These are phyloP conservation scores for Carex scoparia DNA, from an alignment of 176 grass and related monocot genomes.

Conservation along the genomic window DNA sequence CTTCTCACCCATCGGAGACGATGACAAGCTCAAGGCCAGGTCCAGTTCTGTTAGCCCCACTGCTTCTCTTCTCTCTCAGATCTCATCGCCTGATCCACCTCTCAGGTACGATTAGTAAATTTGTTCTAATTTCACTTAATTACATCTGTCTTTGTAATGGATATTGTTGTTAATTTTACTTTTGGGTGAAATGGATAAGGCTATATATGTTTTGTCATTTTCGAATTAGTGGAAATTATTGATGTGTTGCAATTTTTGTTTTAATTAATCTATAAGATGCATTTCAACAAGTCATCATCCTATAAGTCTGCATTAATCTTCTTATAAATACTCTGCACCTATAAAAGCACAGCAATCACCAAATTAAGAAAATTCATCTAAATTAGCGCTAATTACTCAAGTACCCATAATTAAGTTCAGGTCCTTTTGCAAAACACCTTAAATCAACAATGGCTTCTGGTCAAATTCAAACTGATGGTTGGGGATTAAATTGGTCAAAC, in stretches of 20 bases:
- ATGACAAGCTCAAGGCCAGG: conserved; percentile 10
- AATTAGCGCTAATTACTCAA: not conserved
- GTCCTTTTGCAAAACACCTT: not conserved
- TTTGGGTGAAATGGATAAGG: conserved; percentile 7
- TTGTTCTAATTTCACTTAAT: not conserved
- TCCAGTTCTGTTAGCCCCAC: not conserved
- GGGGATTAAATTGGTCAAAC: not conserved
- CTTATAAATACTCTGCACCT: not conserved
- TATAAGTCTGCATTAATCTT: not conserved
- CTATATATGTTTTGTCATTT: not conserved
- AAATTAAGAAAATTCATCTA: not conserved
- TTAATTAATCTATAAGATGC: conserved; percentile 1
- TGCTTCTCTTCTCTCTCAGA: conserved; percentile 13
- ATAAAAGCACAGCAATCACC: not conserved
- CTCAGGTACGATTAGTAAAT: not conserved
- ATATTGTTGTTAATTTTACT: not conserved
- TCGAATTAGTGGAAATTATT: not conserved
- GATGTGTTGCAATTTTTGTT: not conserved
- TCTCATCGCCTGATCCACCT: not conserved
- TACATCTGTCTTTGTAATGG: not conserved
- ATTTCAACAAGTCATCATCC: not conserved
- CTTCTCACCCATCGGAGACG: conserved; percentile 45
- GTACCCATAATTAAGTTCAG: not conserved
- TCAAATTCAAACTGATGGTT: not conserved
- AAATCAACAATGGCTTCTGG: not conserved